phyloP scores from a whole-genome alignment of 805 yeast genomes.

The Ogataea paraovalis region DNA sequence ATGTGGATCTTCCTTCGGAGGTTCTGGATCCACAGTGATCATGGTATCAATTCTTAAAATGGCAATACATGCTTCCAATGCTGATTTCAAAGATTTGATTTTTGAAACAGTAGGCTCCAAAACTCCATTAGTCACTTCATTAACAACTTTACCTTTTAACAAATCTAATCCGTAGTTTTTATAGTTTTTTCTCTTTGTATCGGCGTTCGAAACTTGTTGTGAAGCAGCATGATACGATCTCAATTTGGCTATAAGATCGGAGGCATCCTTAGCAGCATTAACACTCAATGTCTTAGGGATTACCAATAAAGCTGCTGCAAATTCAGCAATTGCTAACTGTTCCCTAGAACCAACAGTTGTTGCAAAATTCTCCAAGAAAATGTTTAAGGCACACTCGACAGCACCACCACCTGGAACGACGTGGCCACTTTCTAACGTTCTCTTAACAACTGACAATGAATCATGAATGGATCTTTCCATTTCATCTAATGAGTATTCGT shows the following conservation, averaged over 20 bases:
- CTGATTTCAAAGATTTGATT: constrained; percentile 88
- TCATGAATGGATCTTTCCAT: constrained; percentile 98
- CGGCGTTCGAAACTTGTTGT: constrained; percentile 81
- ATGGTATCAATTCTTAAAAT: constrained; percentile 96
- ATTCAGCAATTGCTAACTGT: constrained; percentile 96
- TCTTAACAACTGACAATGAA: constrained; percentile 88
- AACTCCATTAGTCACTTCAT: constrained; percentile 80
- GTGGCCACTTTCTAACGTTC: constrained; percentile 89
- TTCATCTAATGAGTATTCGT: constrained; percentile 92
- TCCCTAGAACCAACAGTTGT: constrained; percentile 97
- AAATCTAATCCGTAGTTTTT: constrained; percentile 91
- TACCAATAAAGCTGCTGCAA: constrained; percentile 82
- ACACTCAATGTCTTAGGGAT: constrained; percentile 97
- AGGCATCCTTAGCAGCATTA: constrained; percentile 96
- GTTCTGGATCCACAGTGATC: constrained; percentile 96
- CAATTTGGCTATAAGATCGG: constrained; percentile 90
- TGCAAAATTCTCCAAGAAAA: constrained; percentile 93
- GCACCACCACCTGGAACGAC: constrained; percentile 99
- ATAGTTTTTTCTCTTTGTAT: constrained; percentile 77
- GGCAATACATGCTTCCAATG: constrained; percentile 97
- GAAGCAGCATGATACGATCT: constrained; percentile 96
- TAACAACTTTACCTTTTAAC: constrained; percentile 85
- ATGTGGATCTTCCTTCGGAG: constrained; percentile 87
- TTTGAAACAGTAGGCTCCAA: constrained; percentile 94
- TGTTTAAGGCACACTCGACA: constrained; percentile 95